phyloP scores from a whole-genome alignment of 495 filamentous ascomycete species.

The Aspergillus affinis region DNA sequence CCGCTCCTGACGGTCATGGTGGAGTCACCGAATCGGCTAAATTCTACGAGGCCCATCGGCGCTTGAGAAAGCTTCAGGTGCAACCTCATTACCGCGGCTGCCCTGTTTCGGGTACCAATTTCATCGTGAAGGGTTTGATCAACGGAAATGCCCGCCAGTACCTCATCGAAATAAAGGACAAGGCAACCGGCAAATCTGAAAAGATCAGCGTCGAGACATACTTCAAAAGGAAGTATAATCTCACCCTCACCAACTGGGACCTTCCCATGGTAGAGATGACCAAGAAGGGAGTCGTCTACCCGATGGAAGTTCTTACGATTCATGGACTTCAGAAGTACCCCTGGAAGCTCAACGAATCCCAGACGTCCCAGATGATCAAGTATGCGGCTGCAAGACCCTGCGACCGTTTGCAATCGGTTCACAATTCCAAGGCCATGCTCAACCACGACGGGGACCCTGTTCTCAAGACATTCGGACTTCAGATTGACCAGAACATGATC shows the following conservation, averaged over 20 bases:
- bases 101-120: constrained; percentile 46
- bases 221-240: constrained; percentile 64
- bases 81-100: constrained; percentile 57
- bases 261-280: constrained; percentile 72
- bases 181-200: constrained; percentile 39
- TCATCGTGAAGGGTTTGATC: constrained; percentile 62
- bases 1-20: constrained; percentile 24
- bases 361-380: constrained; percentile 82
- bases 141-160: constrained; percentile 53
- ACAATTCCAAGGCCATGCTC: constrained; percentile 63
- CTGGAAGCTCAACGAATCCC: constrained; percentile 67
- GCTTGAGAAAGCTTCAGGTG: constrained; percentile 66
- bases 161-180: constrained; percentile 57
- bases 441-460: constrained; percentile 67
- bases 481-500: constrained; percentile 61
- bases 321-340: constrained; percentile 70
- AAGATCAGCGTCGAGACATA: constrained; percentile 62
- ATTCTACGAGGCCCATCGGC: constrained; percentile 37
- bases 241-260: constrained; percentile 50
- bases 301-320: constrained; percentile 72
- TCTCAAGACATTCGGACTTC: constrained; percentile 65
- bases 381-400: constrained; percentile 69
- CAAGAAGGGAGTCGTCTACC: constrained; percentile 64
- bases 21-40: constrained; percentile 18
- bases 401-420: constrained; percentile 60